Evolutionary conservation across 805 yeast species (phyloP), one percentile per base, ranked within the genome.

Genomic region (Wickerhamiella shivajii): DNA sequence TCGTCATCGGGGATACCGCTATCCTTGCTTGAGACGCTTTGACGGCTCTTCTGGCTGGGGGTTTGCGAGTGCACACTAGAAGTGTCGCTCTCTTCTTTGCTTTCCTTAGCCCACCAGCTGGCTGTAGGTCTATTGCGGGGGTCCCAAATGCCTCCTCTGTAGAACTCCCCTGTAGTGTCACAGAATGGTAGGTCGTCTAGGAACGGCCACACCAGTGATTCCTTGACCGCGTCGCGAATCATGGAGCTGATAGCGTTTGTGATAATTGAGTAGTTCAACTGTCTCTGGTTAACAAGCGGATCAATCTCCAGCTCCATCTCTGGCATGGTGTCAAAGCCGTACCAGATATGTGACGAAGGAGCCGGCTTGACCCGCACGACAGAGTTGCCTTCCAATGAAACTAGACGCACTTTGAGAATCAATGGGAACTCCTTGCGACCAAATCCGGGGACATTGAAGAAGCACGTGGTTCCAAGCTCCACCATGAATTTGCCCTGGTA

Each of bases 101-200:
- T n/a, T n/a, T n/a, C n/a, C n/a, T n/a, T n/a, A n/a, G n/a, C 20
- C 29, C 34, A 24, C 15, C 23, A 9, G 4, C 24, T 24, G 15
- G 18, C 20, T 5, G 29, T 24, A 11, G 40, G 31, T 10, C 35
- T 22, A 7, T 18, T 7, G 2, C 34, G 29, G 7, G 38, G 61
- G 42, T 77, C 84, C 97, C 97, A 87, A 16, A 87, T 71, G 12
- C 98, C 98, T 32, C 95, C 98, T 42, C 95, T 67, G 52, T 73
- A 90, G 10, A 81, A 55, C 42, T 81, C 93, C 24, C 56, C 64
- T 2, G 57, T 53, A 0, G 95, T 73, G 35, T 69, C 61, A 47
- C 64, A 77, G 49, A 80, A 77, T 0, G 74, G 69, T 25, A 83
- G 53, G 51, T 87, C 97, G 53, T 87, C 97, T 84, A 83, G 77